Evolutionary conservation across 768 basidiomycete species (phyloP).

Genomic region (Tylopilus sp.): DNA sequence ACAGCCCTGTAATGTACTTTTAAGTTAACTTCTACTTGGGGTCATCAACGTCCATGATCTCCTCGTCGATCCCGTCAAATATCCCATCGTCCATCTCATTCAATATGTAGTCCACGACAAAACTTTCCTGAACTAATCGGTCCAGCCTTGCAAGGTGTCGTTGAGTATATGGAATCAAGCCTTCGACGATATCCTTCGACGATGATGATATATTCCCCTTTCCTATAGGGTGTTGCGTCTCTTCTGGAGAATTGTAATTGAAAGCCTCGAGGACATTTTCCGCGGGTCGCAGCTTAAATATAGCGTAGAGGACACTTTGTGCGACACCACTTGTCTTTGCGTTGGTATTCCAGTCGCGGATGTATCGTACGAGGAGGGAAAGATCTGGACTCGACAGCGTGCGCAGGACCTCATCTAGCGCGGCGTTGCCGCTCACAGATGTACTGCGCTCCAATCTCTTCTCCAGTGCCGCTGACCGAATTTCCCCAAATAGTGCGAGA

Average conservation of each 20-base stretch:
- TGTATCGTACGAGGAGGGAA: constrained; percentile 73
- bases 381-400: constrained; percentile 72
- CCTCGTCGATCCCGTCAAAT: constrained; percentile 49
- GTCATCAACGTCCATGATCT: constrained; percentile 39
- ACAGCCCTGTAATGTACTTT: constrained; percentile 15
- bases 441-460: constrained; percentile 1
- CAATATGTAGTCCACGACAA: constrained; percentile 86
- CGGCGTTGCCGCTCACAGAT: constrained; percentile 62
- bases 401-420: constrained; percentile 81
- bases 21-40: constrained; percentile 1
- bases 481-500: constrained; percentile 68
- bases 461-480: constrained; percentile 38
- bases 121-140: constrained; percentile 89
- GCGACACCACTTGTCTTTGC: constrained; percentile 85
- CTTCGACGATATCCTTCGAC: constrained; percentile 77
- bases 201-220: constrained; percentile 23
- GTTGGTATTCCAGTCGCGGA: constrained; percentile 93
- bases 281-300: constrained; percentile 72
- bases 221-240: constrained; percentile 13
- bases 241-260: constrained; percentile 19
- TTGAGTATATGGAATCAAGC: constrained; percentile 90
- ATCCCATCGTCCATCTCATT: constrained; percentile 85
- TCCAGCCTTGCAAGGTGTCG: constrained; percentile 86
- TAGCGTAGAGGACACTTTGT: constrained; percentile 76
- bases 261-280: constrained; percentile 76